Evolutionary conservation across 345 rosid species (phyloP).

Genomic region (Firmiana major): DNA sequence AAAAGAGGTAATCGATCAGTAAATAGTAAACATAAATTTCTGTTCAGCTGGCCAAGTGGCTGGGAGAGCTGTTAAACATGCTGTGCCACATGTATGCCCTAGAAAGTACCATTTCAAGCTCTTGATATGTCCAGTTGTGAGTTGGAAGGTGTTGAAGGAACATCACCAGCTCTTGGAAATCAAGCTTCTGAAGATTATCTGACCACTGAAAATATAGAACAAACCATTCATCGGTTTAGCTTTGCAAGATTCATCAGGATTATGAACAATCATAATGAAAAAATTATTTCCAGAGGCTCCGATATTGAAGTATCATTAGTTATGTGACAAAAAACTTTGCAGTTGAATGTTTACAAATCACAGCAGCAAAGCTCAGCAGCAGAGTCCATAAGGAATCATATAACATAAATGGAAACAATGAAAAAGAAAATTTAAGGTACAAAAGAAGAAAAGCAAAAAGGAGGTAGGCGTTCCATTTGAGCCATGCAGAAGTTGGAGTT

Average conservation of each 20-base stretch:
- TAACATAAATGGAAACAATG: neutral
- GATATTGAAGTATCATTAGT: neutral
- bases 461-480: neutral
- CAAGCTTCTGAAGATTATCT: constrained; percentile 83
- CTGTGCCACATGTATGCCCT: constrained; percentile 93
- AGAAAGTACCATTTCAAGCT: constrained; percentile 89
- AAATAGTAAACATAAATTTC: neutral
- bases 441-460: neutral
- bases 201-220: constrained; percentile 63
- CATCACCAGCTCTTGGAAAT: constrained; percentile 98
- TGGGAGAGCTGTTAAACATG: constrained; percentile 79
- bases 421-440: neutral
- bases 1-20: neutral
- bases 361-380: neutral
- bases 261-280: neutral
- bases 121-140: constrained; percentile 75
- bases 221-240: neutral
- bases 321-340: neutral
- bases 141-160: constrained; percentile 97
- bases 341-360: neutral
- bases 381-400: neutral
- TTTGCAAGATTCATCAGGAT: neutral
- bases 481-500: neutral
- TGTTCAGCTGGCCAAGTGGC: constrained; percentile 53
- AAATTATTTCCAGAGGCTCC: neutral